phyloP scores from a whole-genome alignment of 805 yeast species.

The Kodamaea lidongshanica region DNA sequence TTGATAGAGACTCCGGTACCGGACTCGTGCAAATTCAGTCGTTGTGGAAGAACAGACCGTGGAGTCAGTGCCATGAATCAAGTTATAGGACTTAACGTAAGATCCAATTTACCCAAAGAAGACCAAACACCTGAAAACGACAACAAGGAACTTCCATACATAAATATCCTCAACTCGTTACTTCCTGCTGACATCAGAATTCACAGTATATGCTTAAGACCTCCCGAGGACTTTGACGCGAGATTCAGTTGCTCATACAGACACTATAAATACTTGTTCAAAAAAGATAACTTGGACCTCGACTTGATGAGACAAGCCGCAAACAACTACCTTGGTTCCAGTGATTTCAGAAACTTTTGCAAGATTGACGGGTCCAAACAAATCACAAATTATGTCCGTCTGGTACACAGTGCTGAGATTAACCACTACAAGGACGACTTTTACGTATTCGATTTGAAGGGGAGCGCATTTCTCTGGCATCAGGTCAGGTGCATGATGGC shows the following conservation, averaged over 20 bases:
- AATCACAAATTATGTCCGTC: constrained; percentile 69
- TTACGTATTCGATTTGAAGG: constrained; percentile 70
- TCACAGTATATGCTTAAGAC: constrained; percentile 77
- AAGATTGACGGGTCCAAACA: constrained; percentile 93
- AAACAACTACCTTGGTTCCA: constrained; percentile 54
- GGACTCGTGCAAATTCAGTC: constrained; percentile 61
- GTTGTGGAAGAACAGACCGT: constrained; percentile 92
- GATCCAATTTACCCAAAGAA: constrained; percentile 60
- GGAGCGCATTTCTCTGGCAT: constrained; percentile 94
- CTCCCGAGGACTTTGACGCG: constrained; percentile 82
- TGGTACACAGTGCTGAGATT: constrained; percentile 50
- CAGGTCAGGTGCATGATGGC: constrained; percentile 97
- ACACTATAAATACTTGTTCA: constrained; percentile 80
- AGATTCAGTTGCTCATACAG: constrained; percentile 83
- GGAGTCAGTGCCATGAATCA: constrained; percentile 98
- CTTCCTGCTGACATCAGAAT: constrained; percentile 78
- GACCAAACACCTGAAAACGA: constrained; percentile 60
- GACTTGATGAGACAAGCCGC: constrained; percentile 69
- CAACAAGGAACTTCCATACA: constrained; percentile 65
- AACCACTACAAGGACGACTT: constrained; percentile 36
- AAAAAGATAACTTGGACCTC: constrained; percentile 48
- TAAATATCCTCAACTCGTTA: constrained; percentile 65
- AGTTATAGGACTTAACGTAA: constrained; percentile 71
- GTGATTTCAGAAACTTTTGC: constrained; percentile 93
- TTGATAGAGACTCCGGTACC: constrained; percentile 59